Base-by-base conservation (phyloP, 768 basidiomycete species). In the Tylopilus vinaceipallidus region DNA sequence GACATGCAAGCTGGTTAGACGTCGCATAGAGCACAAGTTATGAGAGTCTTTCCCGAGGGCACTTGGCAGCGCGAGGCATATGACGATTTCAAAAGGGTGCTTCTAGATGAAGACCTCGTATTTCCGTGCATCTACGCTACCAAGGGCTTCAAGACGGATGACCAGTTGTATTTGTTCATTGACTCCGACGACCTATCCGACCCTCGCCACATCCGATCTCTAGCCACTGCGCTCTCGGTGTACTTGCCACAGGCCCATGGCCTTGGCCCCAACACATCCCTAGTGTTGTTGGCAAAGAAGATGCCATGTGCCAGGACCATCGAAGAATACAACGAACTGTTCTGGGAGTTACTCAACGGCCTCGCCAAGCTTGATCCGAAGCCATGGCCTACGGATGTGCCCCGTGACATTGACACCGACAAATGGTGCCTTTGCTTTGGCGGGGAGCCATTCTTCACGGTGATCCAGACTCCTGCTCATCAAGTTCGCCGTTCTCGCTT, bases 161-260 rank as follows among this genome's bases (percentile, higher is more conserved):
- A 57, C 9, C 55, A 60, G 30, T 27, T 54, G 11, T 60, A 61
- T 45, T 22, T 61, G 27, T 60, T 60, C 42, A 54, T 60, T 37
- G 59, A 57, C 35, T 60, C 59, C 4, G 59, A 60, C 16, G 59
- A 61, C 44, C 43, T 60, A 32, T 61, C 59, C 30, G 43, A 61
- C 23, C 44, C 48, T 27, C 59, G 59, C 14, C 59, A 60, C 32
- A 57, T 60, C 30, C 43, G 47, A 17, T 46, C 59, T n/a, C 43
- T 60, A 9, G 59, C 59, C 23, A 42, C 46, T 22, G 59, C 47
- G 2, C 30, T 60, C 24, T 50, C 45, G 14, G 20, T 14, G 12
- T 60, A 60, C 35, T 33, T 60, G 22, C 59, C 48, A 3, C 59
- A 47, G 41, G 50, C 59, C 4, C 59, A 20, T 26, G 35, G 12